phyloP scores from a whole-genome alignment of 164 flowering plant species.

The Sedum album region DNA sequence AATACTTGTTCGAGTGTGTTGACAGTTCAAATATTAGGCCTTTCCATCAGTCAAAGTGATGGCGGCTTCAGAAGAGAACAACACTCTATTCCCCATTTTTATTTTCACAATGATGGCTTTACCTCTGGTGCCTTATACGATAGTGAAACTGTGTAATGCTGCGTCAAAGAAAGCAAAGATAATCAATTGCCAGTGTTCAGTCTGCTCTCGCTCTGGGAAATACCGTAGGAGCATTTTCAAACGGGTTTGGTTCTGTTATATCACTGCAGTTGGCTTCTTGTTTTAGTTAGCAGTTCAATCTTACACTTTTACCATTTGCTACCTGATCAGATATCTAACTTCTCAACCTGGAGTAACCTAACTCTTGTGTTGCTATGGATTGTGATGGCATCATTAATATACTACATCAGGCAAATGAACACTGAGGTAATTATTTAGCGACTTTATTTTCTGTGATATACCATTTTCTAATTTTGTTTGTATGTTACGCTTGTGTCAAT shows the following conservation, averaged over 20 bases:
- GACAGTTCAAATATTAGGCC: neutral
- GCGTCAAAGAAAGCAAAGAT: constrained; percentile 56
- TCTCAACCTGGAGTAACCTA: constrained; percentile 78
- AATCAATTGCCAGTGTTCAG: constrained; percentile 72
- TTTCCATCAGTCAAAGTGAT: constrained; percentile 18
- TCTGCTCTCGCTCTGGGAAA: constrained; percentile 71
- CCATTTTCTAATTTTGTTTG: neutral
- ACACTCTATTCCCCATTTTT: constrained; percentile 81
- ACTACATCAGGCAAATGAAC: constrained; percentile 69
- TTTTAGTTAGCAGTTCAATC: neutral
- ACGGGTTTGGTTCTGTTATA: constrained; percentile 31
- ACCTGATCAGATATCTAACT: constrained; percentile 61
- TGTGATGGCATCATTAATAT: constrained; percentile 61
- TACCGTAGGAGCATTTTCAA: constrained; percentile 70
- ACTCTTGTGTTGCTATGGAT: constrained; percentile 83
- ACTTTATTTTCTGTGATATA: constrained; percentile 2
- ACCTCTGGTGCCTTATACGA: constrained; percentile 87
- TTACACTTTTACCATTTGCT: neutral
- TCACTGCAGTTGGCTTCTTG: neutral
- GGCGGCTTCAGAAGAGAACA: constrained; percentile 85
- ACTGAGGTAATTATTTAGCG: constrained; percentile 45
- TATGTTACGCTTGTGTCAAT: no score
- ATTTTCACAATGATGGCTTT: constrained; percentile 91
- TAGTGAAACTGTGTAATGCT: constrained; percentile 58
- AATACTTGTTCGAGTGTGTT: neutral